Evolutionary conservation across 805 yeast genomes (phyloP), one percentile per base, ranked within the genome.

Genomic region (Blastobotrys mokoenaii): DNA sequence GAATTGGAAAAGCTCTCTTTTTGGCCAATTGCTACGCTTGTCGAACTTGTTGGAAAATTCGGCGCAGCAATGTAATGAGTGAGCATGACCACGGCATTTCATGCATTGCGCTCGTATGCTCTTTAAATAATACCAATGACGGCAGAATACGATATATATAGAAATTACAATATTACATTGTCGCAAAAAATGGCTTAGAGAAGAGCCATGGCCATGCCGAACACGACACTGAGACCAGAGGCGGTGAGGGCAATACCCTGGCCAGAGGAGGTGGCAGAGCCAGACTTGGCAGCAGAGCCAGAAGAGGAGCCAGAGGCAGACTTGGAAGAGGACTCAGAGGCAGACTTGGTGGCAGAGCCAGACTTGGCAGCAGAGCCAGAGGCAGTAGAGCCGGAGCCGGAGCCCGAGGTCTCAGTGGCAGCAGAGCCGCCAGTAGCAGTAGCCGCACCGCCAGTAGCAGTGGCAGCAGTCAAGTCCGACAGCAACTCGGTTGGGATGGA

Each of bases 331-430:
- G 43, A 30, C 25, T 29, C 43, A 16, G 37, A 18, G 15, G 43
- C 37, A 40, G 37, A 30, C 27, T 30, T 38, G 20, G 41, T 15
- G 32, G 32, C 27, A 20, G 31, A n/a, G 22, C 39, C 31, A 22
- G 39, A 33, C 6, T 30, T 20, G 14, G 41, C 17, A 14, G 31
- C 44, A 41, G 44, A 33, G 16, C 44, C 44, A 32, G 44, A 17
- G 12, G 44, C 39, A 18, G 30, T 37, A 22, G 43, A n/a, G 12
- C 38, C 27, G 15, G 37, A 10, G 25, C 25, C 35, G 8, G 43
- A 25, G 18, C 33, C 43, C 9, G 43, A 7, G 9, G 36, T 27
- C 4, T 22, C 36, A 33, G 44, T 15, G 18, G 38, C 37, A 32
- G 38, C 37, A 32, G 44, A n/a, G 8, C 30, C 30, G 14, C 40